Evolutionary conservation across 2,329 filamentous ascomycete species (phyloP).

Genomic region (Colletotrichum aenigma): DNA sequence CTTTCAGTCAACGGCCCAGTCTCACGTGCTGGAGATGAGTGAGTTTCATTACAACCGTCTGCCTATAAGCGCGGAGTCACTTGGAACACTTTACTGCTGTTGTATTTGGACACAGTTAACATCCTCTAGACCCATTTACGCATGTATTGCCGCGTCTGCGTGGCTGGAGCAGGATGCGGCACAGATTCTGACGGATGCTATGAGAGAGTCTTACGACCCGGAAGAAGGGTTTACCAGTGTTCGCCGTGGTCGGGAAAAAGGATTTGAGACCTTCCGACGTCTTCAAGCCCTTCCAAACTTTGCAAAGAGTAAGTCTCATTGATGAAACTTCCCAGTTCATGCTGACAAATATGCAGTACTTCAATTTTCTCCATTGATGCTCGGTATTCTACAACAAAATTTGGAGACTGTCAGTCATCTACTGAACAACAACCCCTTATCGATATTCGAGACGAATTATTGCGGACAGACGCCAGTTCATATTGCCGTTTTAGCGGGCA

Average conservation of each 20-base stretch:
- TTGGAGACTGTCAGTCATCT: accelerated
- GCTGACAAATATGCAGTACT: neutral
- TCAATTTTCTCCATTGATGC: neutral
- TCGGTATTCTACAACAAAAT: neutral
- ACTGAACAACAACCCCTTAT: neutral
- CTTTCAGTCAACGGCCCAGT: too few relatives aligned
- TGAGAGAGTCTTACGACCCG: too few relatives aligned
- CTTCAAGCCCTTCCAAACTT: neutral
- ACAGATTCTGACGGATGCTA: too few relatives aligned
- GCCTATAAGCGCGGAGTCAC: too few relatives aligned
- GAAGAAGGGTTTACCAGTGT: too few relatives aligned
- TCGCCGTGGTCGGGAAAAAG: accelerated
- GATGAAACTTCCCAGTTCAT: accelerated
- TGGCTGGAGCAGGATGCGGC: too few relatives aligned
- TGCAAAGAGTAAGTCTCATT: neutral
- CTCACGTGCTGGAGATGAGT: too few relatives aligned
- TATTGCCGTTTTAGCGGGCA: neutral
- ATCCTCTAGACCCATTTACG: too few relatives aligned
- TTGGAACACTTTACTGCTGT: too few relatives aligned
- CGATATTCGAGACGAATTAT: neutral
- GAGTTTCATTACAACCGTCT: too few relatives aligned
- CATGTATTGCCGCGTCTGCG: accelerated
- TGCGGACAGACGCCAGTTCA: neutral
- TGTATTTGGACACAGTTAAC: too few relatives aligned
- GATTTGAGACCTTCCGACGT: accelerated